Percentiles rank a stretch among this genome's conserved stretches.
Conservation (phyloP, 2,329 filamentous ascomycete species). For the Talaromyces sp. region DNA sequence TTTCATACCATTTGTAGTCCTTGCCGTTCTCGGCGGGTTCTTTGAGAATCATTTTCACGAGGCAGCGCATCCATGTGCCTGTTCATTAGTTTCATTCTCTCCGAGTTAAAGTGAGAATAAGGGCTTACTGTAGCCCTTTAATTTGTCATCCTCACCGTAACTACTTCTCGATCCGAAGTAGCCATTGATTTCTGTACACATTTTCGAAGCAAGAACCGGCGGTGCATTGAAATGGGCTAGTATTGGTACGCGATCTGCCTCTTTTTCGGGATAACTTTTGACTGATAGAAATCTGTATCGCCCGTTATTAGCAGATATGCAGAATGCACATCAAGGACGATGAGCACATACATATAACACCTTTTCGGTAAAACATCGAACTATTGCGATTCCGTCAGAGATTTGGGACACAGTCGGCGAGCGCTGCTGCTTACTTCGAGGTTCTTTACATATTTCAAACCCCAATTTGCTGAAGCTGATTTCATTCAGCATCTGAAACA, state of each 20-base stretch:
- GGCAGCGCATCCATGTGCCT: constrained; percentile 19
- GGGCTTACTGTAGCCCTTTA: constrained; percentile 15
- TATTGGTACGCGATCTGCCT: neutral
- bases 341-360: constrained; percentile 13
- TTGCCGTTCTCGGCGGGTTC: constrained; percentile 6
- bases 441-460: neutral
- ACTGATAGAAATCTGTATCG: constrained; percentile 10
- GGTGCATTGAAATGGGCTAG: constrained; percentile 16
- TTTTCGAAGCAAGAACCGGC: constrained; percentile 7
- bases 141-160: constrained; percentile 13
- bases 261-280: neutral
- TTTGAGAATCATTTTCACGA: constrained; percentile 15
- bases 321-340: neutral
- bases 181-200: constrained; percentile 16
- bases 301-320: neutral
- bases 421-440: neutral
- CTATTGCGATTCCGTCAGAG: neutral
- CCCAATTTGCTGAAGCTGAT: neutral
- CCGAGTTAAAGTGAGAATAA: neutral
- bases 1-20: constrained; percentile 19
- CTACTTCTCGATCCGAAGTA: constrained; percentile 4
- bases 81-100: neutral
- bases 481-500: neutral
- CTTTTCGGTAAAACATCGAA: constrained; percentile 9
- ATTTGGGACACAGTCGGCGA: neutral